Conservation (phyloP, 805 yeast species). For the Metschnikowia henanensis region DNA sequence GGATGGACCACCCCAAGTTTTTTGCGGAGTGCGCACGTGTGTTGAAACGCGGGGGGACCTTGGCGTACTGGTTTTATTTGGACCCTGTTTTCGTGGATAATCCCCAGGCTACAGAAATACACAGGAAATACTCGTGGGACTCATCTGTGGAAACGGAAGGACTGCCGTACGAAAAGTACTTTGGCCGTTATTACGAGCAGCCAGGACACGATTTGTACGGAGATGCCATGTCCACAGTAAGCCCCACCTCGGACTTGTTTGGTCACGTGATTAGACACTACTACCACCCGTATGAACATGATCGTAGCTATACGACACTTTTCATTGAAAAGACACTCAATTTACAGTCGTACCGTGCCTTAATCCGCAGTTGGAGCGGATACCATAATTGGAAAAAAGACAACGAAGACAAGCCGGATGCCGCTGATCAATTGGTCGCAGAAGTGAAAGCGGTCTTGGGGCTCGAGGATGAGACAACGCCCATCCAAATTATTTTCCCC, state of each 20-base stretch:
- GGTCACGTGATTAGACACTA: slow-evolving; percentile 26
- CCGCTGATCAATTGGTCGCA: slow-evolving; percentile 47
- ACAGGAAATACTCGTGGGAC: slow-evolving; percentile 49
- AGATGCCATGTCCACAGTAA: slow-evolving; percentile 38
- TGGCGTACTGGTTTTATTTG: slow-evolving; percentile 78
- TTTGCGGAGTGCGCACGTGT: slow-evolving; percentile 49
- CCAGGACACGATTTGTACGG: slow-evolving; percentile 47
- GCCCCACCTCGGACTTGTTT: slow-evolving; percentile 28
- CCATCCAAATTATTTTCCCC: slow-evolving; percentile 51
- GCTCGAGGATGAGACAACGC: slow-evolving; percentile 42
- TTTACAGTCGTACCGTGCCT: slow-evolving; percentile 23
- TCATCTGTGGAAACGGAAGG: slow-evolving; percentile 20
- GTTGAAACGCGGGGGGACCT: slow-evolving; percentile 61
- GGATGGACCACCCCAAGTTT: slow-evolving; percentile 64
- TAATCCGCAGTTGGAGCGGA: slow-evolving; percentile 40
- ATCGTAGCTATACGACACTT: slow-evolving; percentile 20
- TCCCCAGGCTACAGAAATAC: slow-evolving; percentile 55
- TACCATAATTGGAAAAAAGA: slow-evolving; percentile 38
- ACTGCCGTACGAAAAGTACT: slow-evolving; percentile 36
- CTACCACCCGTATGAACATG: slow-evolving; percentile 28
- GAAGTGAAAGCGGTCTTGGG: slow-evolving; percentile 44
- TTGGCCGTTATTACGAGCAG: slow-evolving; percentile 50
- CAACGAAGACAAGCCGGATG: slow-evolving; percentile 39
- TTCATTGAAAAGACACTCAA: slow-evolving; percentile 22
- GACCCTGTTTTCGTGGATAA: slow-evolving; percentile 61